Evolutionary conservation across 225 moss, liverwort and hornwort genomes (phyloP).

Genomic region (Neckera pumila): DNA sequence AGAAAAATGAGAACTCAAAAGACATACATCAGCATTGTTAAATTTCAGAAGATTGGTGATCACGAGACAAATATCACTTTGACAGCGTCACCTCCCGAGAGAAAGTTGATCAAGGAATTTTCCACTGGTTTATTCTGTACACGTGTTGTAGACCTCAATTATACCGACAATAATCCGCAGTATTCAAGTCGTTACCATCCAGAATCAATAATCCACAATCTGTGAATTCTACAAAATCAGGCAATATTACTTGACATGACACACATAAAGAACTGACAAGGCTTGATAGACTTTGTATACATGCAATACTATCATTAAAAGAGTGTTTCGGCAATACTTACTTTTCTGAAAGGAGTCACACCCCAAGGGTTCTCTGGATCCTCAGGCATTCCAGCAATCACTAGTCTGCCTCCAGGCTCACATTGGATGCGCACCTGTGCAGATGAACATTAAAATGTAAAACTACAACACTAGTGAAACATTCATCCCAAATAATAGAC

Average conservation of each 20-base stretch:
- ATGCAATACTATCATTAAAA: background rate
- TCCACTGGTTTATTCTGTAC: background rate
- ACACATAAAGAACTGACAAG: background rate
- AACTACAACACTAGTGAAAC: background rate
- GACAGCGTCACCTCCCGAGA: background rate
- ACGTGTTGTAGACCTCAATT: background rate
- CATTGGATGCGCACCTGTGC: conserved; percentile 94
- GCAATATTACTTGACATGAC: background rate
- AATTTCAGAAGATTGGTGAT: background rate
- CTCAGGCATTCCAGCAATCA: conserved; percentile 93
- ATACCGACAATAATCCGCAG: background rate
- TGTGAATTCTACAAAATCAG: background rate
- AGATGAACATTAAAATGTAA: background rate
- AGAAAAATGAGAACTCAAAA: background rate
- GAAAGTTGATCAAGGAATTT: background rate
- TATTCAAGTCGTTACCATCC: background rate
- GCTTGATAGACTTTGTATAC: background rate
- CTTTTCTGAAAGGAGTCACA: conserved; percentile 97
- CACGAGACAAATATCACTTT: background rate
- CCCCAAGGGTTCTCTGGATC: conserved; percentile 99
- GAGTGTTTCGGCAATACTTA: background rate
- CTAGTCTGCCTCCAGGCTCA: conserved; percentile 94
- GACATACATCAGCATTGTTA: background rate
- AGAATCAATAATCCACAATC: background rate
- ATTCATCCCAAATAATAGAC: background rate